These are phyloP conservation scores for Coemansia sp. DNA, from an alignment of 192 early-diverging fungal species.

Conservation along the genomic window DNA sequence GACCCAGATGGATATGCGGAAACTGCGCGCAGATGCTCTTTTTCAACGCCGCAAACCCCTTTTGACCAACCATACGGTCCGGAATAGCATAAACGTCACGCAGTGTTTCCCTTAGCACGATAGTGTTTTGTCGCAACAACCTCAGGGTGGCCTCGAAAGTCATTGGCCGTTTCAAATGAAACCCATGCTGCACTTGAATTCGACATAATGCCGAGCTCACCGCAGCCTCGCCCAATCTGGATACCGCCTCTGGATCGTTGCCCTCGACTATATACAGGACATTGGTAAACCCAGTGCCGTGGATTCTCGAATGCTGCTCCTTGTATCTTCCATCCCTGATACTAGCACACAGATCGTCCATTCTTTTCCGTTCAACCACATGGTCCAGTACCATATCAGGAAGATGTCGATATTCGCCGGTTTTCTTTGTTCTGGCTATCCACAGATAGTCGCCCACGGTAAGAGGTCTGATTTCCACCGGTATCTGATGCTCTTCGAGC, in stretches of 20 bases:
- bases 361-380: conserved; percentile 90
- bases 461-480: conserved; percentile 62
- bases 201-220: conserved; percentile 75
- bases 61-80: conserved; percentile 49
- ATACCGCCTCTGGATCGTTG: conserved; percentile 62
- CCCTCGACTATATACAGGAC: conserved; percentile 91
- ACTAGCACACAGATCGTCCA: conserved; percentile 88
- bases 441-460: conserved; percentile 89
- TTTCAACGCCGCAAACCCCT: conserved; percentile 59
- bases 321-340: conserved; percentile 92
- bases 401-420: conserved; percentile 21
- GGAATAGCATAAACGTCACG: conserved; percentile 62
- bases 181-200: conserved; percentile 76
- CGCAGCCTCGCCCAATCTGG: conserved; percentile 61
- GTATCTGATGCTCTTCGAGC: conserved; percentile 62
- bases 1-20: conserved; percentile 46
- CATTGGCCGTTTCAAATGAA: conserved; percentile 79
- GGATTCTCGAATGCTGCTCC: conserved; percentile 90
- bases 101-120: conserved; percentile 57
- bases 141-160: conserved; percentile 81
- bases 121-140: conserved; percentile 70
- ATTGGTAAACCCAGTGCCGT: conserved; percentile 67
- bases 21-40: conserved; percentile 26
- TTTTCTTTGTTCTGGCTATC: conserved; percentile 65
- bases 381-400: conserved; percentile 80